Conservation (phyloP, 2,329 filamentous ascomycete species). For the Cladobotryum mycophilum region DNA sequence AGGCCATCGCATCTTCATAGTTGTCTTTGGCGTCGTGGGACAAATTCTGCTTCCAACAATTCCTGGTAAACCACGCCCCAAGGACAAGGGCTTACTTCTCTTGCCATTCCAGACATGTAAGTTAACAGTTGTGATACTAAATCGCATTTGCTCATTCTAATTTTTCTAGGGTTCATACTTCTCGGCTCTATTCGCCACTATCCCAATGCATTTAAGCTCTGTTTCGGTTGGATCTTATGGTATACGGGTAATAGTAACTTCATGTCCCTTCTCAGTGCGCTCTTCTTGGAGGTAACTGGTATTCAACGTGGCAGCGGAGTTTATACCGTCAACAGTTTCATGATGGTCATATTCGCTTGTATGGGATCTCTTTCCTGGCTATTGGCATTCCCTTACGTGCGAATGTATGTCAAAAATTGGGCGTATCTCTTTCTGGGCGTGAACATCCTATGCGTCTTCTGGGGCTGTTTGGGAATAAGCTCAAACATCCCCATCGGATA, state of each 20-base stretch:
- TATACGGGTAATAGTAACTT: conserved; percentile 17
- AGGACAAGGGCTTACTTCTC: conserved; percentile 11
- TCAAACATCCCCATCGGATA: conserved; percentile 11
- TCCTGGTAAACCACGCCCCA: conserved; percentile 11
- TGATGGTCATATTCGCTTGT: conserved; percentile 15
- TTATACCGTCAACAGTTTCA: conserved; percentile 16
- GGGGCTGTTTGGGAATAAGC: conserved; percentile 17
- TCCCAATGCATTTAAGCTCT: conserved; percentile 18
- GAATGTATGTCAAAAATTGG: conserved; percentile 14
- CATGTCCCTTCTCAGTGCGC: conserved; percentile 11
- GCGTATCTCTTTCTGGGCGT: conserved; percentile 14
- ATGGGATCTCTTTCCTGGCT: conserved; percentile 15
- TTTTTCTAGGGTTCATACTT: conserved; percentile 13
- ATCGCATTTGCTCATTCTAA: neutral
- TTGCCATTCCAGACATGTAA: conserved; percentile 15
- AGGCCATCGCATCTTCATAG: neutral
- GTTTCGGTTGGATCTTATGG: conserved; percentile 16
- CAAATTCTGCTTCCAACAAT: conserved; percentile 15
- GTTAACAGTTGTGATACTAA: neutral
- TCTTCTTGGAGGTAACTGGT: conserved; percentile 15
- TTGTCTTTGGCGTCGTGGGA: conserved; percentile 11
- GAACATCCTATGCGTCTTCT: conserved; percentile 15
- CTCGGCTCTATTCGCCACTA: conserved; percentile 15
- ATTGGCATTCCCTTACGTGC: conserved; percentile 8
- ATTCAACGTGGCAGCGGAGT: conserved; percentile 15